phyloP scores from a whole-genome alignment of 139 green algal genomes.

The Protoeuglena noctilucae region DNA sequence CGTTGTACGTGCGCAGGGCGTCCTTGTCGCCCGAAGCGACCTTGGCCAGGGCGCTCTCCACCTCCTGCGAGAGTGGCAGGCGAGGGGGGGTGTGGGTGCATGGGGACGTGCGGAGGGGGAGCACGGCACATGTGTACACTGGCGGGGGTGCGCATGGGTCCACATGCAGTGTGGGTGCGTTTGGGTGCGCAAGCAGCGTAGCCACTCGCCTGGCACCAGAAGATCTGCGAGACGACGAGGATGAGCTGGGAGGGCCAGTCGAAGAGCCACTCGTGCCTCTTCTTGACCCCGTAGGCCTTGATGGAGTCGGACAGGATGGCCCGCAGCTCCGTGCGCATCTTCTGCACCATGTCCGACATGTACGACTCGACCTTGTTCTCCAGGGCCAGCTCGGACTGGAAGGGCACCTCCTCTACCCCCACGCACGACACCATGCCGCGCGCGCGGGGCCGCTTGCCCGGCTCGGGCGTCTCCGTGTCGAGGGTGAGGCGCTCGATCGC shows the following conservation, averaged over 20 bases:
- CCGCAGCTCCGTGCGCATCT: constrained; percentile 73
- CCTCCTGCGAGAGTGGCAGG: no score
- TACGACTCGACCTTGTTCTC: constrained; percentile 80
- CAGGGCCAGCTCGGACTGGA: constrained; percentile 42
- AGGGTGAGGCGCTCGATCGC: constrained; percentile 72
- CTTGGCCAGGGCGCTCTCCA: constrained; percentile 54
- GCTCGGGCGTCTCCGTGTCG: constrained; percentile 33
- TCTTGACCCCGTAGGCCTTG: constrained; percentile 50
- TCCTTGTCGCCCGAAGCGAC: constrained; percentile 38
- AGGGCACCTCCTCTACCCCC: constrained; percentile 56
- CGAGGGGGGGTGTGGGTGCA: no score
- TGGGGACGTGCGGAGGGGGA: no score
- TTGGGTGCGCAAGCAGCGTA: no score
- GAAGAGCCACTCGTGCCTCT: constrained; percentile 65
- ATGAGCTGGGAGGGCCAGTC: constrained; percentile 70
- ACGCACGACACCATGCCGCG: constrained; percentile 73
- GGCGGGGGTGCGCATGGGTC: no score
- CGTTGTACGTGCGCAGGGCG: constrained; percentile 64
- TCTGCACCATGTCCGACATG: constrained; percentile 65
- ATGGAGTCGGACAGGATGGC: constrained; percentile 38
- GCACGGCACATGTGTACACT: no score
- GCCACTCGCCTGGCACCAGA: constrained; percentile 70
- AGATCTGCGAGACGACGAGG: constrained; percentile 83
- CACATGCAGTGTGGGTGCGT: no score
- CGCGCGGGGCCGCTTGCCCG: constrained; percentile 37